These are phyloP conservation scores for Plasmodium sp. DNA, from an alignment of 169 alveolate genomes.

Conservation along the genomic window DNA sequence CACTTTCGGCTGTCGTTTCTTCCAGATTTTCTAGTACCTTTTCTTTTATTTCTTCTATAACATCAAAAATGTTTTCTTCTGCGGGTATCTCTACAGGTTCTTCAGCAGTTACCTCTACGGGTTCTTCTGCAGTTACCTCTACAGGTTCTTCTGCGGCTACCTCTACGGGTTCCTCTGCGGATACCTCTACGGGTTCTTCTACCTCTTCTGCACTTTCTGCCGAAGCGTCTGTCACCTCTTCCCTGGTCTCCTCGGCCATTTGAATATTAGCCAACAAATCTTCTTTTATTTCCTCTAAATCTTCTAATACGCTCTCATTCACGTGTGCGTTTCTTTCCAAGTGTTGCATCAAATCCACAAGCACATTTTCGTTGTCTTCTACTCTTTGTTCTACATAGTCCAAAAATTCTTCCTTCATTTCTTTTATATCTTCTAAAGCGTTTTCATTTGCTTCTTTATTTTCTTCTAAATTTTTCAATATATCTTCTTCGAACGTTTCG, in stretches of 20 bases:
- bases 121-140: neutral
- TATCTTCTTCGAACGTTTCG: neutral
- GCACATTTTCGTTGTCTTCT: neutral
- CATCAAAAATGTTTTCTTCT: constrained; percentile 5
- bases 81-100: neutral
- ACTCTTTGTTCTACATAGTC: neutral
- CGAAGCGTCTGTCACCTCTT: neutral
- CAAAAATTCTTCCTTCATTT: neutral
- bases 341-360: neutral
- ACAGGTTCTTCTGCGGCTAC: neutral
- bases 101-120: neutral
- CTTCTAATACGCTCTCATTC: neutral
- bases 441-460: neutral
- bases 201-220: constrained; percentile 2
- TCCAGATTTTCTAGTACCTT: neutral
- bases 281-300: constrained; percentile 2
- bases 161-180: neutral
- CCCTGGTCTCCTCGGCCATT: neutral
- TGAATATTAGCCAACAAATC: neutral
- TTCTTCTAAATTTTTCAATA: constrained; percentile 7
- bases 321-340: neutral
- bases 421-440: neutral
- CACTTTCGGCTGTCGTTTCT: constrained; percentile 1
- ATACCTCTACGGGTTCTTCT: too few relatives aligned
- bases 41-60: neutral